Evolutionary conservation across 768 basidiomycete species (phyloP), one percentile per base, ranked within the genome.

Genomic region (Cubamyces sp.): DNA sequence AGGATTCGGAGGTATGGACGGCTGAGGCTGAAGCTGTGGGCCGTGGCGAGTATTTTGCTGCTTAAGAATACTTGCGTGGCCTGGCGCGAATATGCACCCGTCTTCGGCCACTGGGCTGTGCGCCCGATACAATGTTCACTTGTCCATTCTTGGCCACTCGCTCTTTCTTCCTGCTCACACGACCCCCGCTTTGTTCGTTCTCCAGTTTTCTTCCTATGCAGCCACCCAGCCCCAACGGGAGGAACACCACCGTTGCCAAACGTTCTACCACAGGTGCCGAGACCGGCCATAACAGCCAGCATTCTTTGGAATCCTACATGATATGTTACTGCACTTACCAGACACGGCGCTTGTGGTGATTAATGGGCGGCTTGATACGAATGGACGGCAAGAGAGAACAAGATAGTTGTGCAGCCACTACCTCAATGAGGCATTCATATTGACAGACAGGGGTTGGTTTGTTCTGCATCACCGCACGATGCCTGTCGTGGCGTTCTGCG

Each of bases 121-220:
- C 23, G 9, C 42, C 16, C 53, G 43, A 34, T 47, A 56, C 54
- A 56, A 56, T 56, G 54, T 43, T 39, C 54, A 47, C 54, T 56
- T 56, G 54, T 56, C 30, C 54, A 30, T 26, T 19, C 19, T 23
- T 30, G 11, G 25, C 16, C 30, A 16, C 28, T 23, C 12, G 18
- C 16, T 16, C 21, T 39, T 23, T 21, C 25, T 23, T 21, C 3
- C 37, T 14, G 8, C 50, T 39, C 50, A 37, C 52, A 34, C 52
- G 23, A 26, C 16, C 18, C 43, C 28, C 43, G 43, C 49, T n/a
- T 51, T 49, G 48, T 49, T 25, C 48, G 34, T 34, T 34, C 34
- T 34, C 9, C 34, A 34, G 5, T 7, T 34, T 34, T 34, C 34
- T 34, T 34, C 11, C 34, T 34, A 34, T 34, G 34, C 34, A 46